A percentile compares a stretch with the other conserved stretches of the same genome.
phyloP scores from a whole-genome alignment of 2,329 filamentous ascomycete genomes.

The Phoma sp. region DNA sequence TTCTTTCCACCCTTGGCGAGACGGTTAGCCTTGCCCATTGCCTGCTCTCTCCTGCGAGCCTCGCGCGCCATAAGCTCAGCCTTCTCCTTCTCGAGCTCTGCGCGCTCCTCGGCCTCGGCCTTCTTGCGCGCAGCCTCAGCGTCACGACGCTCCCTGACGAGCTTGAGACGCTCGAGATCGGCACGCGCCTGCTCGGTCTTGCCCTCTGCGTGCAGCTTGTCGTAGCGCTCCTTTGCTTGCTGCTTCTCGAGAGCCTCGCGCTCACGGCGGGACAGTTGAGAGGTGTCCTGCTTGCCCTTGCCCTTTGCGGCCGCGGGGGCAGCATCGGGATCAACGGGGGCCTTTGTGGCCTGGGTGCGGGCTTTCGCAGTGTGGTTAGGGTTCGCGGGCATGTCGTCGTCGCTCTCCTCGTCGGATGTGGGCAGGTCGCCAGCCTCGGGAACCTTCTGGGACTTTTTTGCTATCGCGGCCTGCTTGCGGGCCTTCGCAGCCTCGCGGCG shows the following conservation, averaged over 20 bases:
- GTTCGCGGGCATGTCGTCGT: conserved; percentile 77
- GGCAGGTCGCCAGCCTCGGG: conserved; percentile 88
- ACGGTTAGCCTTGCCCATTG: conserved; percentile 53
- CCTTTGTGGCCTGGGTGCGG: conserved; percentile 67
- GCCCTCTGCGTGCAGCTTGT: conserved; percentile 89
- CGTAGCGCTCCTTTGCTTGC: conserved; percentile 86
- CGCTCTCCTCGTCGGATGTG: conserved; percentile 66
- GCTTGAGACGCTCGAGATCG: conserved; percentile 80
- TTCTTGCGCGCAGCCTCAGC: conserved; percentile 82
- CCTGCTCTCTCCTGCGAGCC: conserved; percentile 56
- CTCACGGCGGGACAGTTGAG: conserved; percentile 70
- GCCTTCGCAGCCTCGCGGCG: conserved; percentile 88
- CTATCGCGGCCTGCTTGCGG: conserved; percentile 87
- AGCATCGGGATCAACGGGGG: conserved; percentile 50
- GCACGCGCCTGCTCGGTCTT: conserved; percentile 96
- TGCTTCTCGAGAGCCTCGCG: conserved; percentile 83
- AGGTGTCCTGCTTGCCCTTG: conserved; percentile 59
- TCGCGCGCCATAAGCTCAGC: conserved; percentile 56
- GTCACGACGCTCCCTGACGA: conserved; percentile 86
- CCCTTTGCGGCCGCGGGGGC: conserved; percentile 62
- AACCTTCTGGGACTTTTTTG: conserved; percentile 70
- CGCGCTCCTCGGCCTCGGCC: conserved; percentile 63
- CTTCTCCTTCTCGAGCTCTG: conserved; percentile 63
- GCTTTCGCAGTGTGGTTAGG: conserved; percentile 79
- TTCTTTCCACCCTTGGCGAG: conserved; percentile 49